Evolutionary conservation across 257 asterid species (phyloP), one percentile per base, ranked within the genome.

Genomic region (Scutellaria barbata): DNA sequence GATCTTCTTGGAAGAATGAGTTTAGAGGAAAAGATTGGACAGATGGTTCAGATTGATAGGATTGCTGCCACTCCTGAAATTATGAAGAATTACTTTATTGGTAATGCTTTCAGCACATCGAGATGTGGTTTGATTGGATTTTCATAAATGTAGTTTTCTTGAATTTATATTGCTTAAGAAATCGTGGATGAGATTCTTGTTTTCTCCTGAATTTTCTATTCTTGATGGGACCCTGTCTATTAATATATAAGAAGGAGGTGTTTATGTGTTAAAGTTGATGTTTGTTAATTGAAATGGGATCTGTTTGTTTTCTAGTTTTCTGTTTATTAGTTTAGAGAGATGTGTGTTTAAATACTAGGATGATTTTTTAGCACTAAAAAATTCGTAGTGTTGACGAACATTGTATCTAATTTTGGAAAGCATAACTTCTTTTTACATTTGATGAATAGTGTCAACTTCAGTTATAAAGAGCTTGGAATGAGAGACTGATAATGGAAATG

Each of bases 11-110:
- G 81, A 25, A 74, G 89, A 68, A 92, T 92, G 98, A 86, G 74
- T 57, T 74, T 92, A 39, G 87, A 84, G 76, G 96, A 89, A 53
- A 92, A 89, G 80, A 85, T 92, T 79, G 98, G 96, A 6, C 98
- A 92, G 81, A 92, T 92, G 98, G 84, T 84, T 79, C 98, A 92
- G 89, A 88, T 92, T 82, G 98, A 92, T 51, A 84, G 96, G 52
- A 64, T 71, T 66, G 82, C 80, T 65, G 98, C 95, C 37, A 81
- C 92, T 11, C 80, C 88, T 67, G 82, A 79, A 63, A 74, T 89
- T 68, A 76, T 92, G 92, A 89, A 76, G 77, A 67, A 85, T 7
- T 79, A 80, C 81, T 81, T 55, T 63, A 88, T 92, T 80, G 96
- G 96, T 92, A 89, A 71, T 42, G 12, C 20, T 66, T 54, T 50